Percentiles rank a stretch among this genome's conserved stretches.
Evolutionary conservation across 1,284 basidiomycete species (phyloP).

Genomic region (Rhizoctonia solani): DNA sequence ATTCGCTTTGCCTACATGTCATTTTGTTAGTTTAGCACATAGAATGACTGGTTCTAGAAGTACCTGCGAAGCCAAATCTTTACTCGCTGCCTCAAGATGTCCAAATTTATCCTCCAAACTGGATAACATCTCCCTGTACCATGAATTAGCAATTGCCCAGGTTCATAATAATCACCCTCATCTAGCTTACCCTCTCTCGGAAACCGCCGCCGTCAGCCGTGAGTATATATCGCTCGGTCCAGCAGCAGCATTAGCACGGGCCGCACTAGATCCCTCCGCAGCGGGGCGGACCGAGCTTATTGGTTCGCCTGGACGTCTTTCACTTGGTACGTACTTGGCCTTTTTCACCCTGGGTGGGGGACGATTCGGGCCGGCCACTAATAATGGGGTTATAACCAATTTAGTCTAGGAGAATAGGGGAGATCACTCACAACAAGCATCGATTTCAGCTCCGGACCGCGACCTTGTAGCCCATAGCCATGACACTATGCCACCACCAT

Average conservation of each 20-base stretch:
- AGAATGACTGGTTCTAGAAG: conserved; percentile 25
- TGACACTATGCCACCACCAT: conserved; percentile 8
- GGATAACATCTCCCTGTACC: conserved; percentile 32
- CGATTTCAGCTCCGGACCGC: conserved; percentile 33
- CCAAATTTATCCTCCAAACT: conserved; percentile 65
- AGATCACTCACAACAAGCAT: conserved; percentile 28
- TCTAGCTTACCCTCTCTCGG: conserved; percentile 62
- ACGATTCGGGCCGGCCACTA: conserved; percentile 38
- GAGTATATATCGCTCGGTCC: conserved; percentile 48
- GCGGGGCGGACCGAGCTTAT: conserved; percentile 1
- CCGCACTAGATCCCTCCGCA: not conserved
- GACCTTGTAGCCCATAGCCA: conserved; percentile 36
- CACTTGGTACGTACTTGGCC: conserved; percentile 26
- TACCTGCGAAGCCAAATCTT: conserved; percentile 66
- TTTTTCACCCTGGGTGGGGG: conserved; percentile 26
- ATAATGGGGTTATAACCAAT: not conserved
- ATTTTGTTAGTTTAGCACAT: not conserved
- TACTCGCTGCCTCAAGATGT: conserved; percentile 64
- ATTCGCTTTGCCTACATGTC: conserved; percentile 60
- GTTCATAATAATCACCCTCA: not conserved
- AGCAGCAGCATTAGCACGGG: not conserved
- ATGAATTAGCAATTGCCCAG: not conserved
- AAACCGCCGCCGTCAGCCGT: conserved; percentile 58
- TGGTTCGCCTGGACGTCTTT: not conserved
- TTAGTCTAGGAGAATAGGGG: not conserved